These are phyloP conservation scores for Podaxis mareebaensis DNA, from an alignment of 768 basidiomycete species.

Conservation along the genomic window DNA sequence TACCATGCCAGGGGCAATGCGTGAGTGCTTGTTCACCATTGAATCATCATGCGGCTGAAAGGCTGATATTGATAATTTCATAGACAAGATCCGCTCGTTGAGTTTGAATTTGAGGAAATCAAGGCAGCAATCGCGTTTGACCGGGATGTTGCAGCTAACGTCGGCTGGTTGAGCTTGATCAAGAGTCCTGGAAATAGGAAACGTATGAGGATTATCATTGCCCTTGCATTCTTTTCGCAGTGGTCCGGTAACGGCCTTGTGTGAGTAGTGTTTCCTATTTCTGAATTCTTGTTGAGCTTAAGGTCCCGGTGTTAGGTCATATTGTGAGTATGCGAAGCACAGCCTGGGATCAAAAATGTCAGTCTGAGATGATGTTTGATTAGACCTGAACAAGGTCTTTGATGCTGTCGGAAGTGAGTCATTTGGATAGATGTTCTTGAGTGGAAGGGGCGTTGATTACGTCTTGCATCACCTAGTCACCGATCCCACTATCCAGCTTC, in stretches of 20 bases:
- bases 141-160: conserved; percentile 38
- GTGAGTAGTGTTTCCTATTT: conserved; percentile 22
- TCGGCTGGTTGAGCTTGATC: conserved; percentile 48
- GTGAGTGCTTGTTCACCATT: neutral
- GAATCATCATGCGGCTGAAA: neutral
- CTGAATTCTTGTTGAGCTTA: conserved; percentile 17
- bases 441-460: neutral
- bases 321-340: conserved; percentile 33
- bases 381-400: conserved; percentile 55
- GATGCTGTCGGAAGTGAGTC: conserved; percentile 45
- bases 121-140: conserved; percentile 53
- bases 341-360: neutral
- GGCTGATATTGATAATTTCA: neutral
- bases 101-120: conserved; percentile 67
- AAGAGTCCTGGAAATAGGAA: conserved; percentile 52
- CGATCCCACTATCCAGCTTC: conserved; percentile 41
- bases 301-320: conserved; percentile 35
- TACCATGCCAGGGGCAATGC: conserved; percentile 56
- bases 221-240: conserved; percentile 61
- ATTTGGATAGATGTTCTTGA: neutral
- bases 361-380: neutral
- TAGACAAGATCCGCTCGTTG: conserved; percentile 55
- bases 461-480: conserved; percentile 33
- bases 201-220: conserved; percentile 57
- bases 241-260: conserved; percentile 58